phyloP scores from a whole-genome alignment of 345 rosid genomes.

The Rhodamnia rubescens region DNA sequence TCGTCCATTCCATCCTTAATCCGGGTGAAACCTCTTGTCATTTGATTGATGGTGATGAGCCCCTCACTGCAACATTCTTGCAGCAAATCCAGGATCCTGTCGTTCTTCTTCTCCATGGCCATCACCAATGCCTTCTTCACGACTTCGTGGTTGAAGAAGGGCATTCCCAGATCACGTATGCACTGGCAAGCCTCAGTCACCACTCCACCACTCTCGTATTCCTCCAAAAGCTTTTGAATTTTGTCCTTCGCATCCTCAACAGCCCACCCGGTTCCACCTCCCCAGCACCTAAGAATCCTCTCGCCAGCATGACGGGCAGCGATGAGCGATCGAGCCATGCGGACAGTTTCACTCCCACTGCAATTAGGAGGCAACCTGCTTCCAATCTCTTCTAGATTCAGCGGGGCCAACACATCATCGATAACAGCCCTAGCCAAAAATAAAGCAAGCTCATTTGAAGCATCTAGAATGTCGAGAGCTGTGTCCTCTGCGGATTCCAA shows the following conservation, averaged over 20 bases:
- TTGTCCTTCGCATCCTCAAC: constrained; percentile 99
- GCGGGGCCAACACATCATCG: constrained; percentile 84
- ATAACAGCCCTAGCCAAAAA: constrained; percentile 96
- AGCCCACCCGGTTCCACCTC: constrained; percentile 98
- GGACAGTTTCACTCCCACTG: constrained; percentile 77
- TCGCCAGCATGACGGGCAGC: constrained; percentile 98
- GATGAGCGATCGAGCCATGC: constrained; percentile 63
- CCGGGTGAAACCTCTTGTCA: constrained; percentile 88
- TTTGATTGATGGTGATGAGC: constrained; percentile 77
- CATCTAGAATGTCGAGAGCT: constrained; percentile 88
- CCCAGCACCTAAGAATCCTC: constrained; percentile 97
- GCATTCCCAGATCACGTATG: constrained; percentile 94
- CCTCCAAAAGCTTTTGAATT: constrained; percentile 86
- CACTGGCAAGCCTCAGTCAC: constrained; percentile 91
- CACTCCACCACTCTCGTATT: constrained; percentile 84
- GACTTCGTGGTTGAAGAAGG: constrained; percentile 96
- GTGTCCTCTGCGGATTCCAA: constrained; percentile 96
- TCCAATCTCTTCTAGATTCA: constrained; percentile 82
- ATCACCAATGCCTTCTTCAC: constrained; percentile 97
- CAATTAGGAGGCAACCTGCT: constrained; percentile 63
- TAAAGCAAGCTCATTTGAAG: constrained; percentile 93
- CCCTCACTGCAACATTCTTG: constrained; percentile 83
- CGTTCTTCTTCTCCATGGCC: constrained; percentile 99
- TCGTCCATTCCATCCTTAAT: constrained; percentile 89
- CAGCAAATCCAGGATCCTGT: constrained; percentile 70